Evolutionary conservation across 805 yeast species (phyloP), one percentile per base, ranked within the genome.

Genomic region (Wickerhamomyces bisporus): DNA sequence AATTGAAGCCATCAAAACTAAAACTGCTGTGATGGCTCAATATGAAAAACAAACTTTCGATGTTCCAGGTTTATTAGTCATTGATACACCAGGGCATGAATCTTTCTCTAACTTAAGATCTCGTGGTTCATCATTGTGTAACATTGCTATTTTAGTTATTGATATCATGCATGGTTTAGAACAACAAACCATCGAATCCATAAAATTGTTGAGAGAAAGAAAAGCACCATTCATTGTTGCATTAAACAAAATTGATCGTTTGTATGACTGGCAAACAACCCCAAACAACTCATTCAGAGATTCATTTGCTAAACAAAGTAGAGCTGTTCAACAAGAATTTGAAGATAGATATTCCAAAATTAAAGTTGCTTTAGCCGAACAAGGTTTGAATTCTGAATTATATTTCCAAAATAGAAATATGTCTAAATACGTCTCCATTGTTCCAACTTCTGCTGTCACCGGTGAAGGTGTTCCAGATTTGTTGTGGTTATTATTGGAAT

Each of bases 391-490:
- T 71, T 86, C 98, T 40, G 98, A 94, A 68, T 75, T 93, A 48
- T 93, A 93, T 66, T 93, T 73, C 85, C 86, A 91, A 65, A 93
- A 93, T 76, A 85, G 83, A 65, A 93, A 91, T 70, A 69, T 91
- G 75, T 69, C 97, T 40, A 87, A 88, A 62, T 87, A 81, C 57
- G 98, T 93, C 39, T 88, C 97, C 26, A 84, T 93, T 54, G 96
- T 93, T 32, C 98, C 99, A 53, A 93, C 99, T 15, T 91, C 98
- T 45, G 99, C 99, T 39, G 94, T 89, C 32, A 89, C 97, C 12
- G 99, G 99, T 64, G 99, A 93, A 69, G 99, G 99, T 85, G 94
- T 93, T 53, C 98, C 99, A 35, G 99, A 93, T 78, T 75, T 93
- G 69, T 77, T 93, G 58, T 88, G 96, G 91, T 75, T 93, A 64